Conservation (phyloP, 108 stramenopile species). For the Cyclotella baltica region DNA sequence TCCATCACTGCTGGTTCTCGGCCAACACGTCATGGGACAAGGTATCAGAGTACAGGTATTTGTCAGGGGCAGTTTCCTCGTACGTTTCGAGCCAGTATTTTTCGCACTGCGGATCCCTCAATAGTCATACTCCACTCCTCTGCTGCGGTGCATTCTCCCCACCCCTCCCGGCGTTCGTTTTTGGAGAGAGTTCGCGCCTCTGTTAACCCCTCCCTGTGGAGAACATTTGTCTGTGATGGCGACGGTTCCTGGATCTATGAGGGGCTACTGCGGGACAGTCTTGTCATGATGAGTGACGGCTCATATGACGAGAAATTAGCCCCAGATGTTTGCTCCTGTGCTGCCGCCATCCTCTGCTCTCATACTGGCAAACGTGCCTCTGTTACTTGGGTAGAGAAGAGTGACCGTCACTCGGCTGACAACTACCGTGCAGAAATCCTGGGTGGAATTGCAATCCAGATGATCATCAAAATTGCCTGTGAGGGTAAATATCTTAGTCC, state of each 20-base stretch:
- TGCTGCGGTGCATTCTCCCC: background rate
- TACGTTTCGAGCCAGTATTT: background rate
- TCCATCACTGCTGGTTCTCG: background rate
- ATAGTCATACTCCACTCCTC: background rate
- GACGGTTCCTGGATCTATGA: conserved; percentile 11
- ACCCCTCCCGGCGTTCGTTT: background rate
- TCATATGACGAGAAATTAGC: too few relatives aligned
- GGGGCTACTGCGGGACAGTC: background rate
- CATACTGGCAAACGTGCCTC: background rate
- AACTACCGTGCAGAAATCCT: background rate
- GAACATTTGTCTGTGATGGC: background rate
- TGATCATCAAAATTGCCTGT: background rate
- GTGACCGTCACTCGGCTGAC: background rate
- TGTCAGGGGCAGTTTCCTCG: background rate
- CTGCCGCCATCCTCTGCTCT: background rate
- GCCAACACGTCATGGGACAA: background rate
- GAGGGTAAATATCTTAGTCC: conserved; percentile 1
- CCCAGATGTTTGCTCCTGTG: background rate
- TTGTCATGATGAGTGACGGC: conserved; percentile 1
- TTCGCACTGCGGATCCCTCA: background rate
- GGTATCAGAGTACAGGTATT: background rate
- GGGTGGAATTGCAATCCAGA: conserved; percentile 2
- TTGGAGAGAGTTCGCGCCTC: background rate
- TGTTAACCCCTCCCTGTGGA: conserved; percentile 1
- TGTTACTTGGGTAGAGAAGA: background rate